These are phyloP conservation scores for Clarireedia monteithiana DNA, from an alignment of 2,329 filamentous ascomycete species.

Conservation along the genomic window DNA sequence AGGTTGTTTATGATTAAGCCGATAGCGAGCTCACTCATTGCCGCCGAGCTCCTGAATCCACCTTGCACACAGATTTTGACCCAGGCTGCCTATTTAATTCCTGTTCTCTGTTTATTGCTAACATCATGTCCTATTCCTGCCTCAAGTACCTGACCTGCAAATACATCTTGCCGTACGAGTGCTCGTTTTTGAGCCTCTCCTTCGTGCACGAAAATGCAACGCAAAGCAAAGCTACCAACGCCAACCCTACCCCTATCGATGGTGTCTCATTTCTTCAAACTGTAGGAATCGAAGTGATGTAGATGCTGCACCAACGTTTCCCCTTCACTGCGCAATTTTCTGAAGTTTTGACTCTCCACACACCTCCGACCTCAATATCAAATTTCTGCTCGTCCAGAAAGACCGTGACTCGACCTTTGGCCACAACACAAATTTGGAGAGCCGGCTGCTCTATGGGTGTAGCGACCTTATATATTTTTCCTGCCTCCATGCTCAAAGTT, in stretches of 20 bases:
- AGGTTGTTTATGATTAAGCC: no score
- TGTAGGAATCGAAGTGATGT: neutral
- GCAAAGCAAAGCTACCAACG: neutral
- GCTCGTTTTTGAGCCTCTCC: neutral
- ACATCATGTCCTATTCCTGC: no score
- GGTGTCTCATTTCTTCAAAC: neutral
- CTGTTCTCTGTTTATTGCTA: no score
- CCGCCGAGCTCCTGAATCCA: no score
- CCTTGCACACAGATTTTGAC: no score
- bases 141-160: no score
- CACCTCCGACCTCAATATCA: conserved; percentile 12
- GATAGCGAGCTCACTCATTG: no score
- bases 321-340: conserved; percentile 13
- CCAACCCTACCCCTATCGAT: neutral
- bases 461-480: neutral
- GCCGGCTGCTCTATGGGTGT: neutral
- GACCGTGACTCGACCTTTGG: conserved; percentile 14
- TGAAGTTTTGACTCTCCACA: conserved; percentile 16
- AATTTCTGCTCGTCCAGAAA: conserved; percentile 12
- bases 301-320: neutral
- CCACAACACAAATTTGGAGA: conserved; percentile 15
- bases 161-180: neutral
- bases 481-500: conserved; percentile 3
- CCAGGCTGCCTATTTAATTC: no score
- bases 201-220: neutral